Evolutionary conservation across 805 yeast species (phyloP).

Genomic region (Metschnikowia gelsemii): DNA sequence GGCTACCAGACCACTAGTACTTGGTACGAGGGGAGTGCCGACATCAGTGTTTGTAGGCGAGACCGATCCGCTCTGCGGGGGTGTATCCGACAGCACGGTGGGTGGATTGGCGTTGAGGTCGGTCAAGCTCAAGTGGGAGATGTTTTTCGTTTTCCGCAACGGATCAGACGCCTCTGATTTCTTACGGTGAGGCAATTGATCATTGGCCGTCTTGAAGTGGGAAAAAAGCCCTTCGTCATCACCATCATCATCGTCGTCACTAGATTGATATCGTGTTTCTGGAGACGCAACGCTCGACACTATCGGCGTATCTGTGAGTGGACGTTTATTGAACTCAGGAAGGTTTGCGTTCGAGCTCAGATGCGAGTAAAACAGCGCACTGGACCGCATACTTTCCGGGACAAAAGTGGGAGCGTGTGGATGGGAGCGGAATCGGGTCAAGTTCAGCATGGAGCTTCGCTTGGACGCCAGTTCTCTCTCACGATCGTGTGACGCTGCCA

Average conservation of each 20-base stretch:
- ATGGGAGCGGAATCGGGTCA: conserved; percentile 18
- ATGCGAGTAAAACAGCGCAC: conserved; percentile 13
- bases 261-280: conserved; percentile 27
- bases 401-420: conserved; percentile 18
- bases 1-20: conserved; percentile 4
- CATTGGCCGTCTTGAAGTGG: conserved; percentile 10
- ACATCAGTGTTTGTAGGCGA: conserved; percentile 22
- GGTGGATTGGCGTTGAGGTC: conserved; percentile 27
- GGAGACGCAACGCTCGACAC: conserved; percentile 60
- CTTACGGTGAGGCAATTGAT: conserved; percentile 6
- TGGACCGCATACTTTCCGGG: conserved; percentile 18
- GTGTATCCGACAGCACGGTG: conserved; percentile 7
- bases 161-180: conserved; percentile 5
- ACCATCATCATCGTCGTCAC: conserved; percentile 28
- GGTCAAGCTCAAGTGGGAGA: conserved; percentile 40
- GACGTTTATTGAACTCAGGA: conserved; percentile 68
- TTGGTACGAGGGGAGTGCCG: conserved; percentile 9
- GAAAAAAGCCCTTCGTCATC: conserved; percentile 6
- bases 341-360: conserved; percentile 23
- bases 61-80: conserved; percentile 20
- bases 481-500: conserved; percentile 13
- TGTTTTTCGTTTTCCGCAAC: conserved; percentile 33
- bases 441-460: conserved; percentile 12
- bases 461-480: conserved; percentile 5
- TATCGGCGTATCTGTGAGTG: conserved; percentile 73